Conservation (phyloP, 495 filamentous ascomycete species). For the Neurospora sp. region DNA sequence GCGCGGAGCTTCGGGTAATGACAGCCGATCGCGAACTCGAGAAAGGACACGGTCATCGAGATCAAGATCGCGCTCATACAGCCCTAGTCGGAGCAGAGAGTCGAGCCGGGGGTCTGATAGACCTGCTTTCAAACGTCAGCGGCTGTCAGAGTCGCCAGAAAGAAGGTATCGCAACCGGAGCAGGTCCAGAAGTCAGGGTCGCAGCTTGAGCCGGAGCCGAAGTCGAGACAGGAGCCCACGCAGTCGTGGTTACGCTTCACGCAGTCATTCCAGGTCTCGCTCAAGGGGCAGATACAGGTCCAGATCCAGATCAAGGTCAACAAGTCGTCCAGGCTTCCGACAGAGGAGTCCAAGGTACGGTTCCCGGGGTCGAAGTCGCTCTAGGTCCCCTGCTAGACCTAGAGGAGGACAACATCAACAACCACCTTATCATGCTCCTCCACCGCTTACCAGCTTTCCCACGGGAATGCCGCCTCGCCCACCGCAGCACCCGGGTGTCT, state of each 20-base stretch:
- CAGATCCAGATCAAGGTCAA: slow-evolving; percentile 30
- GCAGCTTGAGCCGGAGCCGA: slow-evolving; percentile 30
- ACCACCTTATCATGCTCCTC: not conserved
- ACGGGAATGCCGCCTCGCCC: not conserved
- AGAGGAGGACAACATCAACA: not conserved
- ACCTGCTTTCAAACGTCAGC: slow-evolving; percentile 16
- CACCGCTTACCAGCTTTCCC: not conserved
- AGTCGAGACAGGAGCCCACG: slow-evolving; percentile 5
- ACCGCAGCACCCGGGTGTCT: not conserved
- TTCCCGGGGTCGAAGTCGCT: not conserved
- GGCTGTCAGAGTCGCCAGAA: slow-evolving; percentile 11
- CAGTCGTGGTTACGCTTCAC: not conserved
- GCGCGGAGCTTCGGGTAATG: slow-evolving; percentile 13
- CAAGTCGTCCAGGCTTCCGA: slow-evolving; percentile 18
- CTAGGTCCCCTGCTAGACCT: not conserved
- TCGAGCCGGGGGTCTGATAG: slow-evolving; percentile 18
- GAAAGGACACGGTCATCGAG: slow-evolving; percentile 18
- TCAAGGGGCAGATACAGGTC: slow-evolving; percentile 26
- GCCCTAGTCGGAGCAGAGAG: slow-evolving; percentile 13
- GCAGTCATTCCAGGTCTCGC: slow-evolving; percentile 8
- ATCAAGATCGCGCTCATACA: slow-evolving; percentile 23
- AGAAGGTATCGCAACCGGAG: slow-evolving; percentile 2
- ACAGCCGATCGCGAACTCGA: slow-evolving; percentile 9
- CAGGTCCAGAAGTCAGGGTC: slow-evolving; percentile 12
- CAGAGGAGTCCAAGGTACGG: slow-evolving; percentile 13